phyloP scores from a whole-genome alignment of 1,284 basidiomycete genomes.

The Exobasidium rhododendri region DNA sequence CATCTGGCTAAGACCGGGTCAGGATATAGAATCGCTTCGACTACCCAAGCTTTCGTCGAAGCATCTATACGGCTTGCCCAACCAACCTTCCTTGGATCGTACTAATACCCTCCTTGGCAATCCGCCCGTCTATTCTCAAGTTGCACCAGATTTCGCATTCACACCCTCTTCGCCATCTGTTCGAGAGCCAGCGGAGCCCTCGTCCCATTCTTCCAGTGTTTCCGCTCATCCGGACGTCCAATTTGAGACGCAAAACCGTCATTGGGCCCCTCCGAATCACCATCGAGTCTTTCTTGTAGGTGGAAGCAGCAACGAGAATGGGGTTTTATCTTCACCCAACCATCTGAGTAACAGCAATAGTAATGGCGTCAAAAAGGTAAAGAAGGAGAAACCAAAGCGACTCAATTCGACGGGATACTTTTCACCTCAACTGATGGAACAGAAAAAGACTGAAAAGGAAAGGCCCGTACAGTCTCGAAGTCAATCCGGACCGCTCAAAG shows the following conservation, averaged over 20 bases:
- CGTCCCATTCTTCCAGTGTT: conserved; percentile 49
- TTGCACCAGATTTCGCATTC: conserved; percentile 11
- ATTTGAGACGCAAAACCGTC: conserved; percentile 15
- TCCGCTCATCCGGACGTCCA: conserved; percentile 49
- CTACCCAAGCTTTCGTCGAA: conserved; percentile 33
- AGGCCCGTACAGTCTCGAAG: not conserved
- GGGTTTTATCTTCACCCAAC: too few relatives aligned
- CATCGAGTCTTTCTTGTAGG: not conserved
- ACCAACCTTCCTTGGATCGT: not conserved
- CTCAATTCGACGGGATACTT: not conserved
- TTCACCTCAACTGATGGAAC: not conserved
- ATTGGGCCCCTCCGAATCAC: not conserved
- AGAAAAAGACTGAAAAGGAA: not conserved
- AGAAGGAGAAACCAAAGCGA: not conserved
- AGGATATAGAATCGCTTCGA: conserved; percentile 35
- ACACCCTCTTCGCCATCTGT: conserved; percentile 40
- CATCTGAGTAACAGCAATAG: not conserved
- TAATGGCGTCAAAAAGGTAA: not conserved
- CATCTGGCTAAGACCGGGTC: conserved; percentile 30
- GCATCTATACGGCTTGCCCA: conserved; percentile 40
- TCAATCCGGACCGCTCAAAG: conserved; percentile 16
- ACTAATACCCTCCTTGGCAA: not conserved
- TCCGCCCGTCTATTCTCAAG: not conserved
- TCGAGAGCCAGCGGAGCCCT: conserved; percentile 44
- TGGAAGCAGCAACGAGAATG: not conserved